Evolutionary conservation across 2,329 filamentous ascomycete genomes (phyloP), one percentile per base, ranked within the genome.

Genomic region (Pestalotiopsis fici): DNA sequence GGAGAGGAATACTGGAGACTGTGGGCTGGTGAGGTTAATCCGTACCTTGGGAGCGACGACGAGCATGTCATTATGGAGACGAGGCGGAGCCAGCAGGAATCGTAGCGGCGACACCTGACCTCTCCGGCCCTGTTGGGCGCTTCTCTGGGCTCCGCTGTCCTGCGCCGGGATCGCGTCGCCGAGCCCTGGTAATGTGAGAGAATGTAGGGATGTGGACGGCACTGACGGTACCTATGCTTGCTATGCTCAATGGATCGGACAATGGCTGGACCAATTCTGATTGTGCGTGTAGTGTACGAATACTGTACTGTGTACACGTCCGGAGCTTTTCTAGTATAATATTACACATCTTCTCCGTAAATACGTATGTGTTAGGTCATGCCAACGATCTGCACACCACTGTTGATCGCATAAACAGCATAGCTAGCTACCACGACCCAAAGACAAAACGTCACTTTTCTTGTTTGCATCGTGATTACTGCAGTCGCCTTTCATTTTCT

Each of bases 1-100:
- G 63, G 63, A 65, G 47, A 23, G 39, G 25, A 59, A 28, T 15
- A 23, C n/a, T 25, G 54, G 50, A 18, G 62, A 11, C 27, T 12
- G 39, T 62, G 59, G 59, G 39, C 25, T 64, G 39, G 31, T 57
- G 63, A 59, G 63, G 63, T 57, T 59, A 57, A 65, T 65, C 63
- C 54, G 63, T 50, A 31, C 37, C 37, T 28, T 62, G 59, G 59
- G 35, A 27, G 12, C 55, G 23, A 27, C 27, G 23, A 31, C 55
- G 23, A 57, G 35, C 43, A 65, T 65, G 63, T 65, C 63, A 65
- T 65, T 43, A 54, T 47, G 61, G 61, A 39, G 61, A 25, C 35
- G 23, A 25, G 27, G 55, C 55, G 55, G 55, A 57, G 55, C 55
- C 27, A 50, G 43, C 43, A 50, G 43, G 43, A 50, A 50, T 50